These are phyloP conservation scores for Clarireedia sp. DNA, from an alignment of 2,329 filamentous ascomycete genomes.

Conservation along the genomic window DNA sequence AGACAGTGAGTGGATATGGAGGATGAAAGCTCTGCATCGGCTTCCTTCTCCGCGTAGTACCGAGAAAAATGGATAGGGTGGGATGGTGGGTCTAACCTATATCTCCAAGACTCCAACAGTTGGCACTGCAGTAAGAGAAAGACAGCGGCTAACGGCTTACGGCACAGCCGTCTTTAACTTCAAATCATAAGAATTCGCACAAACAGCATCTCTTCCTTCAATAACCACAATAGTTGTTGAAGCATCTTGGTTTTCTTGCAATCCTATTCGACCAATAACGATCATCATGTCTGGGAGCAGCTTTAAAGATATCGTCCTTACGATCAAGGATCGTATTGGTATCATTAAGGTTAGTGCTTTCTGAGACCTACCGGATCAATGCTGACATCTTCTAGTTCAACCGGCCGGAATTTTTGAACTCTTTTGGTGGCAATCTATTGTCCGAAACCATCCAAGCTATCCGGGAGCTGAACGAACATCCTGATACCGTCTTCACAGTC, in stretches of 20 bases:
- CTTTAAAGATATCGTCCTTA: constrained; percentile 37
- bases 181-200: too few relatives aligned
- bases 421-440: constrained; percentile 39
- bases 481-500: constrained; percentile 42
- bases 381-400: constrained; percentile 40
- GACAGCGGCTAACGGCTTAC: too few relatives aligned
- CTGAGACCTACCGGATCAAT: neutral
- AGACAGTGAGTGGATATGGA: too few relatives aligned
- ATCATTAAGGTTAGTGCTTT: constrained; percentile 34
- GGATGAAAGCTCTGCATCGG: too few relatives aligned
- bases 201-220: neutral
- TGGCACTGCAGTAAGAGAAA: too few relatives aligned
- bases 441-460: constrained; percentile 36
- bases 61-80: too few relatives aligned
- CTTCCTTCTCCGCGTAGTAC: too few relatives aligned
- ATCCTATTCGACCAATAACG: neutral
- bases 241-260: neutral
- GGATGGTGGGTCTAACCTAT: too few relatives aligned
- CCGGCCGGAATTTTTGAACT: constrained; percentile 39
- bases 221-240: neutral
- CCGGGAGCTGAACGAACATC: constrained; percentile 37
- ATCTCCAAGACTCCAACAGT: too few relatives aligned
- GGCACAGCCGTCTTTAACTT: too few relatives aligned
- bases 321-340: constrained; percentile 37
- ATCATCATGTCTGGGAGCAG: constrained; percentile 15